A percentile compares a stretch with the other conserved stretches of the same genome.
phyloP scores from a whole-genome alignment of 2,329 filamentous ascomycete genomes.

The Pseudogymnoascus sp. region DNA sequence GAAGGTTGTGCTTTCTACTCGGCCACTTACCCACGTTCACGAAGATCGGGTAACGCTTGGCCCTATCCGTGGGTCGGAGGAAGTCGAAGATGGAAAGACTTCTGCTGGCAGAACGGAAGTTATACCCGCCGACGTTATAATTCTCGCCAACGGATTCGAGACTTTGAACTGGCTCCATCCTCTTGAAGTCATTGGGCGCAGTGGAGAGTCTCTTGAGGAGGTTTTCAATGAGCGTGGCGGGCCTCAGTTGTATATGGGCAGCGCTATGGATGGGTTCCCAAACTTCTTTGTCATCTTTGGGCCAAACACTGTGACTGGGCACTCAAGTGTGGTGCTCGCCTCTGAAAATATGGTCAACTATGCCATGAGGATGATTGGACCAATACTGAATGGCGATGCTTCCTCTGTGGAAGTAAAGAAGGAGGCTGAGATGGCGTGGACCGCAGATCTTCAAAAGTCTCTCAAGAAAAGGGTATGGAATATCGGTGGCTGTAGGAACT shows the following conservation, averaged over 20 bases:
- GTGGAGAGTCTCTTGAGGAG: slow-evolving; percentile 41
- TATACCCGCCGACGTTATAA: slow-evolving; percentile 47
- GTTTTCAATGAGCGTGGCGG: slow-evolving; percentile 49
- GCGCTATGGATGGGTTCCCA: slow-evolving; percentile 49
- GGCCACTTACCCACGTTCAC: slow-evolving; percentile 40
- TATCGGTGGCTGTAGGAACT: slow-evolving; percentile 38
- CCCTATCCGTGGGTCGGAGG: slow-evolving; percentile 40
- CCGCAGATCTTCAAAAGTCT: slow-evolving; percentile 38
- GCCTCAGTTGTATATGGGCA: slow-evolving; percentile 49
- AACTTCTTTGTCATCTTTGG: slow-evolving; percentile 54
- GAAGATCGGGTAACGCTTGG: slow-evolving; percentile 43
- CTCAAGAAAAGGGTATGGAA: slow-evolving; percentile 41
- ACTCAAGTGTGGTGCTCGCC: slow-evolving; percentile 48
- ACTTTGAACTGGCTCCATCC: slow-evolving; percentile 47
- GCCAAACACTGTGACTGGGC: slow-evolving; percentile 52
- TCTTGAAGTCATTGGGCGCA: slow-evolving; percentile 41
- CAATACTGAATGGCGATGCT: slow-evolving; percentile 40
- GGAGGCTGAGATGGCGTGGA: slow-evolving; percentile 40
- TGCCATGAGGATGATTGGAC: slow-evolving; percentile 45
- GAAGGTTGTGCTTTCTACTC: slow-evolving; percentile 45
- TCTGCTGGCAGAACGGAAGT: slow-evolving; percentile 27
- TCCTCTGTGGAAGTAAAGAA: slow-evolving; percentile 41
- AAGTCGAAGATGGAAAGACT: slow-evolving; percentile 12
- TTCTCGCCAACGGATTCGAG: slow-evolving; percentile 52
- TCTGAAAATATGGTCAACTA: slow-evolving; percentile 50